Conservation (phyloP, 1,284 basidiomycete genomes). For the Porogramme epimiltina region DNA sequence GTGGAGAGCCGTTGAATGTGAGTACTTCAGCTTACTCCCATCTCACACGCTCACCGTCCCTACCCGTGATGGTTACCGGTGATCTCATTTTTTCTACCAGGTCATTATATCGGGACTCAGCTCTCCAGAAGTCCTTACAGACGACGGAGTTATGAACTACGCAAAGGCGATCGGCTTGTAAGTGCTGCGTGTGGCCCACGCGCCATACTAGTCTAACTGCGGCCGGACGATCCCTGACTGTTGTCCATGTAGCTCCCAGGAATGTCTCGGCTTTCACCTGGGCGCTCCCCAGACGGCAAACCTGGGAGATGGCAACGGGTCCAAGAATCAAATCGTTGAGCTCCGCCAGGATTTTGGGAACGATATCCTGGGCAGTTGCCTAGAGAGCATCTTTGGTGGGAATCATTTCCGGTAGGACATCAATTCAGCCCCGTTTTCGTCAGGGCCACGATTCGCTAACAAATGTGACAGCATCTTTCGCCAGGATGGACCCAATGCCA, state of each 20-base stretch:
- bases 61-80: background rate
- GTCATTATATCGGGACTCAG: slow-evolving; percentile 64
- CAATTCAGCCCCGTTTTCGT: too few relatives aligned
- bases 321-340: slow-evolving; percentile 62
- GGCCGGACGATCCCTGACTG: background rate
- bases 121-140: slow-evolving; percentile 68
- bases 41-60: background rate
- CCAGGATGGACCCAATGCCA: slow-evolving; percentile 65
- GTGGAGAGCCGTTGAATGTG: slow-evolving; percentile 75
- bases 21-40: slow-evolving; percentile 10
- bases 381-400: slow-evolving; percentile 64
- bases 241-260: slow-evolving; percentile 59
- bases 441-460: too few relatives aligned
- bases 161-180: slow-evolving; percentile 66
- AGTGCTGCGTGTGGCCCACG: background rate
- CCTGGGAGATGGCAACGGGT: slow-evolving; percentile 69
- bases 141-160: slow-evolving; percentile 59
- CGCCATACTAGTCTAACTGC: background rate
- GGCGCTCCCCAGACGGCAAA: slow-evolving; percentile 67
- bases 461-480: too few relatives aligned
- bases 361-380: slow-evolving; percentile 57
- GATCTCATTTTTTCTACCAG: slow-evolving; percentile 43
- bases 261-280: slow-evolving; percentile 71
- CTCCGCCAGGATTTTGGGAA: slow-evolving; percentile 70
- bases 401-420: slow-evolving; percentile 71